Percentiles rank a stretch among this genome's conserved stretches.
phyloP scores from a whole-genome alignment of 371 early-diverging fungal species.

The Mortierella sp. region DNA sequence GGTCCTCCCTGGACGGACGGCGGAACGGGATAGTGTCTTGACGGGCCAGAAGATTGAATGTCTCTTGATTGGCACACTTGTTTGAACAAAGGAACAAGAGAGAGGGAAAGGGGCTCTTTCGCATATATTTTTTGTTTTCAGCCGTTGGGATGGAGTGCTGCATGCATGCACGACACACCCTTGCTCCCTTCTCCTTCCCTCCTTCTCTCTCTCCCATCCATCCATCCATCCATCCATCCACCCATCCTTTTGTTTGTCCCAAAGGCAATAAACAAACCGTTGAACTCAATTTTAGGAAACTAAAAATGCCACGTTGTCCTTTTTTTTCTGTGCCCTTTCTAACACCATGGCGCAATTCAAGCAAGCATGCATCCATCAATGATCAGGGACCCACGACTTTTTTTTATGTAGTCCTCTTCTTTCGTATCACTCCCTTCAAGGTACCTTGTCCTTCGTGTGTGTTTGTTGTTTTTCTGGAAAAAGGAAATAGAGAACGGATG shows the following conservation, averaged over 20 bases:
- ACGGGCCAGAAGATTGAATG: slow-evolving; percentile 50
- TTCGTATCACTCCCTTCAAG: neutral
- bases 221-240: too few species aligned
- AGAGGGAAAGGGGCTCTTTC: too few species aligned
- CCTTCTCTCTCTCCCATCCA: neutral
- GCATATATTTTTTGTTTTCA: neutral
- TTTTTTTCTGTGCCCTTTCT: too few species aligned
- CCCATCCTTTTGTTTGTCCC: neutral
- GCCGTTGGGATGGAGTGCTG: neutral
- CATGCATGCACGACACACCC: neutral
- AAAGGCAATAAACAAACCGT: neutral
- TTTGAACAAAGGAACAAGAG: slow-evolving; percentile 13
- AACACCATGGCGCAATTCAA: slow-evolving; percentile 5
- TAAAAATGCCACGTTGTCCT: neutral
- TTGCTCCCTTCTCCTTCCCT: neutral
- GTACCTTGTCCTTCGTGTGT: neutral
- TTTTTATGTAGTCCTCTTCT: neutral
- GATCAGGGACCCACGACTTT: neutral
- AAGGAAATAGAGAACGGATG: neutral
- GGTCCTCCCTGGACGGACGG: slow-evolving; percentile 67
- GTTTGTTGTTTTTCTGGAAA: neutral
- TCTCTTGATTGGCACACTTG: slow-evolving; percentile 49
- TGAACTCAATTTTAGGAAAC: neutral
- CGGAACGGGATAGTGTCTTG: slow-evolving; percentile 11
- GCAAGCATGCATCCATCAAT: slow-evolving; percentile 1